phyloP scores from a whole-genome alignment of 2,329 filamentous ascomycete genomes.

The Pseudocercospora fuligena region DNA sequence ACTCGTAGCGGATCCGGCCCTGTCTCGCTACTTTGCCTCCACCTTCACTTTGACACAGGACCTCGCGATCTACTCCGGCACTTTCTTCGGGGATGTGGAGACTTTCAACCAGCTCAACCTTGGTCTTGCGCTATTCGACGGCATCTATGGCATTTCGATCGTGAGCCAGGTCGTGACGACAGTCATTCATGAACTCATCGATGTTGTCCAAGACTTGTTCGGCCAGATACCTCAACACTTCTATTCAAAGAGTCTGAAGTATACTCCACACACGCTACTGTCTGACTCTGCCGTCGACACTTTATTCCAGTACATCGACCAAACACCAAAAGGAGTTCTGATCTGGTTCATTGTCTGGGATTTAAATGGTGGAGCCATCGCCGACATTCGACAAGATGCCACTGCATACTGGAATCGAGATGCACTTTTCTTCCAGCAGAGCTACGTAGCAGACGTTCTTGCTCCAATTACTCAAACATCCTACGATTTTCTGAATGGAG shows the following conservation, averaged over 20 bases:
- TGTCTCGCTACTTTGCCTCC: constrained; percentile 26
- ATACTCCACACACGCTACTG: constrained; percentile 18
- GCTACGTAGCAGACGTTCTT: constrained; percentile 24
- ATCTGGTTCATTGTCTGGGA: constrained; percentile 31
- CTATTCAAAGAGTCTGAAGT: constrained; percentile 30
- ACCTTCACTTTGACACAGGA: constrained; percentile 25
- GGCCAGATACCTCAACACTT: constrained; percentile 30
- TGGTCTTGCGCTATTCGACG: constrained; percentile 17
- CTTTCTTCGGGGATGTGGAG: constrained; percentile 24
- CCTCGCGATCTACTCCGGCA: constrained; percentile 26
- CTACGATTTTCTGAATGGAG: constrained; percentile 21
- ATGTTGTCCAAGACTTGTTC: constrained; percentile 20
- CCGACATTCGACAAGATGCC: constrained; percentile 25
- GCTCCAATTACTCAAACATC: constrained; percentile 13
- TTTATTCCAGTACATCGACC: constrained; percentile 31
- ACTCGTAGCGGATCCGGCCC: constrained; percentile 24
- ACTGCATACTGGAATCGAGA: constrained; percentile 32
- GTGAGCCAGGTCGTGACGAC: constrained; percentile 23
- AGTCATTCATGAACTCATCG: constrained; percentile 17
- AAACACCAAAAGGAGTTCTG: constrained; percentile 18
- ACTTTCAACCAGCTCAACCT: constrained; percentile 27
- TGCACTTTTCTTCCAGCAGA: constrained; percentile 28
- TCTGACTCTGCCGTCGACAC: constrained; percentile 26
- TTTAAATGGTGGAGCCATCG: constrained; percentile 26
- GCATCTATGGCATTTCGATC: constrained; percentile 19